Evolutionary conservation across 2,329 filamentous ascomycete species (phyloP).

Genomic region (Microsporum audouinii): DNA sequence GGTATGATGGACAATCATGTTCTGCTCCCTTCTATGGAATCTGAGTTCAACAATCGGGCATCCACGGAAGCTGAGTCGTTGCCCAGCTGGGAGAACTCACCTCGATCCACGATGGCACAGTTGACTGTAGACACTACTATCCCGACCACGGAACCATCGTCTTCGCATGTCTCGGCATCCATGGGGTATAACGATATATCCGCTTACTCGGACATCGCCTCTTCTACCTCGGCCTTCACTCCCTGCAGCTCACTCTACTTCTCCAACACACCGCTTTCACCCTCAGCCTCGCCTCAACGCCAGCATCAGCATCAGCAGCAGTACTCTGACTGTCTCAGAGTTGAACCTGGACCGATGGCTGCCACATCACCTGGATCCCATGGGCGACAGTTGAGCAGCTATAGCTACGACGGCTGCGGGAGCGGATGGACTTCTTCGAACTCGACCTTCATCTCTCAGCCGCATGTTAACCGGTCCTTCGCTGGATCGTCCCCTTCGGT

Average conservation of each 20-base stretch:
- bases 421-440: conserved; percentile 3
- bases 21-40: background rate
- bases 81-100: conserved; percentile 7
- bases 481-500: background rate
- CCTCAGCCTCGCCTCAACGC: conserved; percentile 37
- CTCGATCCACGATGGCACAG: conserved; percentile 8
- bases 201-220: conserved; percentile 60
- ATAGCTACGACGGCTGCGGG: conserved; percentile 4
- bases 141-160: conserved; percentile 55
- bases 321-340: background rate
- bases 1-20: background rate
- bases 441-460: background rate
- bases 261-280: conserved; percentile 59
- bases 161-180: conserved; percentile 57
- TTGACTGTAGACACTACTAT: conserved; percentile 12
- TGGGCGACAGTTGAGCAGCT: conserved; percentile 6
- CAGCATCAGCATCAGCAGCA: background rate
- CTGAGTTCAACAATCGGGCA: background rate
- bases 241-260: conserved; percentile 55
- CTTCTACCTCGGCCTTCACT: conserved; percentile 45
- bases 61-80: conserved; percentile 6
- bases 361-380: conserved; percentile 52
- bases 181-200: conserved; percentile 55
- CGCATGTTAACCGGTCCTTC: background rate
- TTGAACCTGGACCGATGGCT: background rate